Conservation (phyloP, 2,329 filamentous ascomycete genomes). For the Paracoccidioides brasiliensis region DNA sequence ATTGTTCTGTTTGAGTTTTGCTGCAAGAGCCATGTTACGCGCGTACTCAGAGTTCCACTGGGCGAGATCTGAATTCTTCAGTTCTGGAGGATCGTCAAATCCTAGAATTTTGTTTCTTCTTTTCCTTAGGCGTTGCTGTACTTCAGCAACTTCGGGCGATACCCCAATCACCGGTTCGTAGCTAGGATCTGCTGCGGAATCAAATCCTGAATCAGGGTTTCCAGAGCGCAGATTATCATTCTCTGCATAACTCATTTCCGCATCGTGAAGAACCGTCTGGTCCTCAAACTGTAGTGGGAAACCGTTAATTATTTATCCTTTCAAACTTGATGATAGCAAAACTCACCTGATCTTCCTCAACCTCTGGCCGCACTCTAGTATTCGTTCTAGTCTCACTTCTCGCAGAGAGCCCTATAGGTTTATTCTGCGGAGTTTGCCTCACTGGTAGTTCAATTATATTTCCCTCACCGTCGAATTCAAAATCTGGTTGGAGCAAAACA, state of each 20-base stretch:
- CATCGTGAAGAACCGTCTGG: slow-evolving; percentile 18
- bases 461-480: slow-evolving; percentile 50
- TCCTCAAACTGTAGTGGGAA: slow-evolving; percentile 12
- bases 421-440: slow-evolving; percentile 5
- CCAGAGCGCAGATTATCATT: slow-evolving; percentile 13
- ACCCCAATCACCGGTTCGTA: slow-evolving; percentile 8
- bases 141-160: slow-evolving; percentile 12
- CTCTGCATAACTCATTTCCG: slow-evolving; percentile 10
- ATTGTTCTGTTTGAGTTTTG: slow-evolving; percentile 32
- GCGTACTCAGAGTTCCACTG: slow-evolving; percentile 48
- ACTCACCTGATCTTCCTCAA: slow-evolving; percentile 32
- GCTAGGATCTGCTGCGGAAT: slow-evolving; percentile 9
- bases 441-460: slow-evolving; percentile 39
- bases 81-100: slow-evolving; percentile 37
- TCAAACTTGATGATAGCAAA: background rate
- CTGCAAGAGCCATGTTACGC: slow-evolving; percentile 44
- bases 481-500: slow-evolving; percentile 40
- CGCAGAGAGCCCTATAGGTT: slow-evolving; percentile 11
- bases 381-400: slow-evolving; percentile 26
- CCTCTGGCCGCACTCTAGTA: slow-evolving; percentile 29
- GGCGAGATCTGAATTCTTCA: slow-evolving; percentile 44
- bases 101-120: slow-evolving; percentile 30
- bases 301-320: slow-evolving; percentile 1
- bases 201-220: slow-evolving; percentile 15
- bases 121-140: slow-evolving; percentile 17